Base-by-base conservation (phyloP, 129 eudicot species). In the Artemisia tridentata region DNA sequence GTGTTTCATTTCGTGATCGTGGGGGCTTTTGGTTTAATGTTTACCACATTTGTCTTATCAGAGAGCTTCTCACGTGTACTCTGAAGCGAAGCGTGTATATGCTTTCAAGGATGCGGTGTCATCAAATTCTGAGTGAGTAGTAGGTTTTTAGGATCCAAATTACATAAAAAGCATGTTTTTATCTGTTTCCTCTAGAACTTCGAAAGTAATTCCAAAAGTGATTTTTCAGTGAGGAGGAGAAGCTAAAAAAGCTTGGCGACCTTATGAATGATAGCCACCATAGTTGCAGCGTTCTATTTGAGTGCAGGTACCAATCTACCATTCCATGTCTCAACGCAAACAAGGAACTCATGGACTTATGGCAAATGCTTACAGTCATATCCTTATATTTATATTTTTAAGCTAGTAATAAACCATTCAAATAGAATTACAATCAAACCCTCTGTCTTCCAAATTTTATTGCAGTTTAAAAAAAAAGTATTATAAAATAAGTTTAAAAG, bases 231-330 rank as follows among this genome's bases (percentile, higher is more conserved):
- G 96, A 93, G 7, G 96, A 87, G 67, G 92, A 93, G 67, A 84
- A 74, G 78, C 79, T 93, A 65, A 90, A 90, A 84, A 88, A 84
- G 76, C 93, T 93, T 67, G 99, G 97, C 1, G 88, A 84, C 84
- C 97, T 93, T 34, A 93, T 93, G 99, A 84, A 93, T 29, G 99
- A 87, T 5, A 93, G 97, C 80, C 99, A 93, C 77, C 63, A 82
- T 69, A 93, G 99, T 78, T 93, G 99, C 91, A 93, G 99, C 15
- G 87, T 87, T 68, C 74, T 93, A 16, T 93, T 84, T 51, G 97
- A 93, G 75, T 93, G 96, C 99, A 93, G 97, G 99, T 93, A 88
- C 41, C 17, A 31, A 65, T 63, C 50, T 70, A 50, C 23, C 11
- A 61, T 23, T 2, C 3, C 45, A 38, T 38, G 10, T 38, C 45